phyloP scores from a whole-genome alignment of 108 stramenopile species.

The Stephanodiscus minutulus region DNA sequence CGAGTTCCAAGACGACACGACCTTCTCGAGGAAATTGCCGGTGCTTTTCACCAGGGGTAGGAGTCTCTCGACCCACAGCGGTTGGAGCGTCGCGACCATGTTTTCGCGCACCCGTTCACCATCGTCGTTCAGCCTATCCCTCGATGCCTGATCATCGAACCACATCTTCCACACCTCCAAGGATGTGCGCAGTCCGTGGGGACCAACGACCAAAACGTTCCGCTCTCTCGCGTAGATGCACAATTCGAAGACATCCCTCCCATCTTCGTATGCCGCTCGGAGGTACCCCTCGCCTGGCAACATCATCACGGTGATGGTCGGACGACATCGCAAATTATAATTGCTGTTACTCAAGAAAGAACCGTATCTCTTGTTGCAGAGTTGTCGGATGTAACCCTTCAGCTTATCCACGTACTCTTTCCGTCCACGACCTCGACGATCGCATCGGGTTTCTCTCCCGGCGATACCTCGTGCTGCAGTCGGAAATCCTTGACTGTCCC shows the following conservation, averaged over 20 bases:
- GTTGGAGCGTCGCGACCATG: slow-evolving; percentile 2
- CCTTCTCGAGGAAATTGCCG: not conserved
- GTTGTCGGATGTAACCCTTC: slow-evolving; percentile 3
- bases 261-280: slow-evolving; percentile 1
- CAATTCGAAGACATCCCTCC: slow-evolving; percentile 2
- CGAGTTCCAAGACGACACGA: slow-evolving; percentile 1
- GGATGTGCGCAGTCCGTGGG: not conserved
- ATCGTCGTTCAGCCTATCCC: not conserved
- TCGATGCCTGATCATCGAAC: not conserved
- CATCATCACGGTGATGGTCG: not conserved
- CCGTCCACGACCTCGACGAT: not conserved
- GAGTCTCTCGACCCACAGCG: slow-evolving; percentile 1
- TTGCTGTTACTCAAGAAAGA: not conserved
- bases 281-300: slow-evolving; percentile 4
- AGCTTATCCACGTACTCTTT: slow-evolving; percentile 6
- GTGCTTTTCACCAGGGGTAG: not conserved
- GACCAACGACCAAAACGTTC: not conserved
- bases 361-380: not conserved
- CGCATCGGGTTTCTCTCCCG: slow-evolving; percentile 3
- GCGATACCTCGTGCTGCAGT: not conserved
- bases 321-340: too few species aligned
- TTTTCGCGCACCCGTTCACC: not conserved
- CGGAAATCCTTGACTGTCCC: not conserved
- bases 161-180: slow-evolving; percentile 6
- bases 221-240: not conserved